Base-by-base conservation (phyloP, 441 rosid genomes). In the Adansonia madagascariensis region DNA sequence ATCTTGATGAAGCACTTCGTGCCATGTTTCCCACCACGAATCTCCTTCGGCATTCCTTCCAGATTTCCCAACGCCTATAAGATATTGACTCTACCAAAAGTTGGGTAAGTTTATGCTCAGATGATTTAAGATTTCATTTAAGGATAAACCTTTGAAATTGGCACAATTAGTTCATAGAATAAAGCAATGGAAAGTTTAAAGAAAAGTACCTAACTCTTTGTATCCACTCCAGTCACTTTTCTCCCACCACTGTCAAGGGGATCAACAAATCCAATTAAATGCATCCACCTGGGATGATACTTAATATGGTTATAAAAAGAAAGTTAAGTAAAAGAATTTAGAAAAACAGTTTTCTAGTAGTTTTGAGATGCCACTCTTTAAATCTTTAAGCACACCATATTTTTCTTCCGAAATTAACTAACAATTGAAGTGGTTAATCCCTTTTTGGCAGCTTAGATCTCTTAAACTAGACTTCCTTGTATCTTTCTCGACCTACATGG, bases 201-300 rank as follows among this genome's bases (percentile, higher is more conserved):
- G 35, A 75, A 18, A 70, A 73, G 75, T 92, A 96, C 99, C 99
- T 87, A 96, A 89, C 86, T 96, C 98, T 88, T 92, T 96, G 94
- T 96, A 90, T 80, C 99, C 99, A 27, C 91, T 94, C 99, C 98
- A 96, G 85, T 96, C 90, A 88, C 99, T 92, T 88, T 96, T 96
- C 97, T 96, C 99, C 99, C 99, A 96, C 99, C 99, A 96, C 99
- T 96, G 99, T 85, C 94, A 96, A 89, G 85, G 82, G 91, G 87
- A 94, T 86, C 86, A 92, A 92, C 76, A 91, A 92, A 93, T 88
- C 89, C 86, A 85, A 90, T 92, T 92, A 90, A 89, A 83, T 52
- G 89, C 89, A 86, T 86, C 88, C 85, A 90, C 91, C 94, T 84
- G 87, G 90, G 88, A 85, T 85, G 87, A 86, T 89, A 84, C 88